Base-by-base conservation (phyloP, 345 rosid species). In the Aquilaria sinensis region DNA sequence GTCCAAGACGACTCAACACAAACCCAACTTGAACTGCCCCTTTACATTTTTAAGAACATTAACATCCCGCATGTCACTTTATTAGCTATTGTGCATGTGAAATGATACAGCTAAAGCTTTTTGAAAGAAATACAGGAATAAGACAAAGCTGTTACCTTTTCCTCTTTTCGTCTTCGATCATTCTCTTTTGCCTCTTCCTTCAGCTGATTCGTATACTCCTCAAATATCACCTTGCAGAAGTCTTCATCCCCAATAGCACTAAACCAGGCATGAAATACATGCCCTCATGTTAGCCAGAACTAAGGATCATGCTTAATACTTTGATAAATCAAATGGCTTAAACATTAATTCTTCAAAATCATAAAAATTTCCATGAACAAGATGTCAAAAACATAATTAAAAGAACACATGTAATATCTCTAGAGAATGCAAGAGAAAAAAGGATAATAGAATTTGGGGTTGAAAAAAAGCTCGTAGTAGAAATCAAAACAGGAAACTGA, bases 211-310 rank as follows among this genome's bases (percentile, higher is more conserved):
- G 82, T 54, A 12, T 85, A 86, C 63, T 90, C 90, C 62, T 88
- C 90, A 66, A 88, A 90, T 57, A 83, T 80, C 60, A 72, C 85
- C 78, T 63, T 76, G 69, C 90, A 79, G 57, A 83, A 66, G 75
- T 72, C 76, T 75, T 90, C 97, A 30, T 93, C 96, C 54, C 83
- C 82, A 43, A 90, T 78, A 41, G 84, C 67, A 78, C 98, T 93
- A 62, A 74, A 80, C 13, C 65, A 30, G 50, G 57, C 68, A 77
- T 51, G 61, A 41, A 67, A 68, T 30, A 60, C 47, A 54, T 49
- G 41, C 32, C 45, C 67, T 57, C 9, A 47, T 31, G 68, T 64
- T 9, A 54, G 45, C 37, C 47, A 61, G 31, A 51, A 47, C 47
- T 41, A 12, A 31, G 60, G 12, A 56, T 30, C 15, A 33, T 11